A percentile compares a stretch with the other conserved stretches of the same genome.
phyloP scores from a whole-genome alignment of 192 early-diverging fungal genomes.

The Backusella circina region DNA sequence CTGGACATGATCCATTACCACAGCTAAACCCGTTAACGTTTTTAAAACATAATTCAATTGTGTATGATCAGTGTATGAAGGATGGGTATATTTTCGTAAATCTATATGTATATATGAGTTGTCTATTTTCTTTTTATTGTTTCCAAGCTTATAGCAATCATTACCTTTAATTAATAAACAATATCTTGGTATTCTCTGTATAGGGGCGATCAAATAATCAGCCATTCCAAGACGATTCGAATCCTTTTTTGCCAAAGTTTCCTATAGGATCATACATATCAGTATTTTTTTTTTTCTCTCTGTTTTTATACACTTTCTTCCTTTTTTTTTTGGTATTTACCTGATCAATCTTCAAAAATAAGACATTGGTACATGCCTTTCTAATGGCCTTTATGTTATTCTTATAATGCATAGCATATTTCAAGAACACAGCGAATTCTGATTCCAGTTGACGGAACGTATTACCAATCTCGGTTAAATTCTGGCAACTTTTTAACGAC shows the following conservation, averaged over 20 bases:
- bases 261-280: conserved; percentile 12
- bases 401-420: conserved; percentile 32
- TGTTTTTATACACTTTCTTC: neutral
- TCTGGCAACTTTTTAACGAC: neutral
- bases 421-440: conserved; percentile 24
- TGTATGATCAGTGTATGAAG: conserved; percentile 10
- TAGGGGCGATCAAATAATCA: conserved; percentile 71
- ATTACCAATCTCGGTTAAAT: conserved; percentile 19
- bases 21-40: conserved; percentile 20
- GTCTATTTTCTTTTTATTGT: too few species aligned
- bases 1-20: conserved; percentile 30
- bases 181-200: conserved; percentile 73
- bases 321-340: conserved; percentile 9
- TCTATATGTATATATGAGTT: conserved; percentile 8
- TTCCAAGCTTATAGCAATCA: neutral
- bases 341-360: conserved; percentile 26
- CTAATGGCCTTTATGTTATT: conserved; percentile 16
- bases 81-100: conserved; percentile 30
- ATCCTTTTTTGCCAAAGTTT: conserved; percentile 39
- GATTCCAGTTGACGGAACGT: conserved; percentile 13
- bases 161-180: conserved; percentile 57
- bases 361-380: conserved; percentile 25
- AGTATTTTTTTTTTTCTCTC: neutral
- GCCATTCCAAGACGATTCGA: conserved; percentile 55
- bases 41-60: conserved; percentile 31